Conservation (phyloP, 345 rosid genomes). For the Salix udensis region DNA sequence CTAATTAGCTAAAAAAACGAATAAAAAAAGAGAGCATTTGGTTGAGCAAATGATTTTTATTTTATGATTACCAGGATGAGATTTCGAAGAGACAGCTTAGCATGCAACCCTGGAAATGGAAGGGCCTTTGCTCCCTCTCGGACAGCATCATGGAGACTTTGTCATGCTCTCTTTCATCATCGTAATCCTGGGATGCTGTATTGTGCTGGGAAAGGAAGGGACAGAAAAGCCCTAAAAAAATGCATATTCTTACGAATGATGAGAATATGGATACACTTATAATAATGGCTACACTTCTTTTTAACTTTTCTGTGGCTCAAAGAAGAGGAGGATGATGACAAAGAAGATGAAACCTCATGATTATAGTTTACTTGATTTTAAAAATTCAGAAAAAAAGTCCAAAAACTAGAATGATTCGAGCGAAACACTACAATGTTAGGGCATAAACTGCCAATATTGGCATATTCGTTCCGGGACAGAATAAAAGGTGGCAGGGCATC, state of each 20-base stretch:
- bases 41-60: neutral
- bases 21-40: neutral
- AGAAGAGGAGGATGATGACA: neutral
- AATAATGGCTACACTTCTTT: neutral
- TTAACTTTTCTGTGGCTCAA: neutral
- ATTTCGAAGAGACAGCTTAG: neutral
- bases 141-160: conserved; percentile 32
- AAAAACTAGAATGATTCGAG: too few relatives aligned
- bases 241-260: conserved; percentile 6
- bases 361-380: neutral
- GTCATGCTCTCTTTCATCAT: conserved; percentile 30
- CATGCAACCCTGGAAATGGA: conserved; percentile 28
- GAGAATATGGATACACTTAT: conserved; percentile 9
- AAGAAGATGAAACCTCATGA: neutral
- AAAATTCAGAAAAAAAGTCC: neutral
- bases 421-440: neutral
- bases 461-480: too few relatives aligned
- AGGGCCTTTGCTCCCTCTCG: conserved; percentile 24
- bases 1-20: neutral
- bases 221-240: conserved; percentile 21
- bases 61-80: conserved; percentile 15
- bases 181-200: conserved; percentile 45
- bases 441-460: neutral
- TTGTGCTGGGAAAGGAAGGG: conserved; percentile 29
- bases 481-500: neutral